These are phyloP conservation scores for Helianthus tuberosus DNA, from an alignment of 129 eudicot genomes.

Conservation along the genomic window DNA sequence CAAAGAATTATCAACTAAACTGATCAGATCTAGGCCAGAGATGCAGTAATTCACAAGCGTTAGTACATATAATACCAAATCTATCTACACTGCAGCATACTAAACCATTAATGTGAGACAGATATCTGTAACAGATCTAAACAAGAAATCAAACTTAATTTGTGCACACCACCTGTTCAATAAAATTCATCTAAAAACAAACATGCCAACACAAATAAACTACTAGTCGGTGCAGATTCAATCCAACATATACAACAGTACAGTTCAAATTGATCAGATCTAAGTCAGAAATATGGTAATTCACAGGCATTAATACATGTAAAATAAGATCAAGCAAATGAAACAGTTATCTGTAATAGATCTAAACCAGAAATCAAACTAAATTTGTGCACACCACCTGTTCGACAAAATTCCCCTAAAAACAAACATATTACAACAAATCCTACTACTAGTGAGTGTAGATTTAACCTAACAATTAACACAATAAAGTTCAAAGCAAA, in stretches of 20 bases:
- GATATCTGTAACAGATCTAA: not conserved
- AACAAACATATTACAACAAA: not conserved
- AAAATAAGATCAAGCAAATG: not conserved
- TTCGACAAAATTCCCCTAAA: not conserved
- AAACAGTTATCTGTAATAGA: too few relatives aligned
- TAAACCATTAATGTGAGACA: too few relatives aligned
- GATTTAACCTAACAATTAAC: not conserved
- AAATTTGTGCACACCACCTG: not conserved
- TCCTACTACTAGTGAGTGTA: not conserved
- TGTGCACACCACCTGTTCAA: not conserved
- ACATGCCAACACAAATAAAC: not conserved
- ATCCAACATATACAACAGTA: too few relatives aligned
- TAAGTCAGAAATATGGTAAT: not conserved
- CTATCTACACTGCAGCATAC: not conserved
- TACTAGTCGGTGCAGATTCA: not conserved
- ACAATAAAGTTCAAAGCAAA: not conserved
- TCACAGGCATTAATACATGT: conserved; percentile 9
- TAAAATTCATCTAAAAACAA: not conserved
- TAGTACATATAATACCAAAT: not conserved
- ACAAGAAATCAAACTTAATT: too few relatives aligned
- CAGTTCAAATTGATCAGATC: not conserved
- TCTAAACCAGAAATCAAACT: too few relatives aligned
- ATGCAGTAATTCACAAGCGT: not conserved
- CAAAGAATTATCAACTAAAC: not conserved
- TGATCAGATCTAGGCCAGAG: conserved; percentile 1